These are phyloP conservation scores for Dalbergia cochinchinensis DNA, from an alignment of 306 rosid species.

Conservation along the genomic window DNA sequence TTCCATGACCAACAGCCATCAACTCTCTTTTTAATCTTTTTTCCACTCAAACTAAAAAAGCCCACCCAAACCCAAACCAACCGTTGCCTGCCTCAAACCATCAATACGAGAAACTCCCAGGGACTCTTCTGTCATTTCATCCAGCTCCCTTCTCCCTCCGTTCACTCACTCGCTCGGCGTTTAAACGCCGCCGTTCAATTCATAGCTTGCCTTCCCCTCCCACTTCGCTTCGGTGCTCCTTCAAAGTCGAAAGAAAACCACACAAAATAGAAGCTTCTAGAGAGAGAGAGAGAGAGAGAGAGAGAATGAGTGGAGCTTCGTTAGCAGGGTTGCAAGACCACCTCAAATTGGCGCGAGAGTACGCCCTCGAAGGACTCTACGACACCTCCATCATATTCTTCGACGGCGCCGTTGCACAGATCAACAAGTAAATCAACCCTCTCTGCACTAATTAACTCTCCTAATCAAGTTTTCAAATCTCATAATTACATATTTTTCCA, in stretches of 20 bases:
- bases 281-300: slow-evolving; percentile 27
- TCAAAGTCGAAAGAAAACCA: not conserved
- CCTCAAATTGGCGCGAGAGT: slow-evolving; percentile 90
- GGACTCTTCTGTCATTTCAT: slow-evolving; percentile 43
- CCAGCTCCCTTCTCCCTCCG: not conserved
- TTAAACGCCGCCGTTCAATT: slow-evolving; percentile 52
- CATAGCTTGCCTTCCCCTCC: not conserved
- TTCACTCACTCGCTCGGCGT: slow-evolving; percentile 9
- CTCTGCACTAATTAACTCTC: not conserved
- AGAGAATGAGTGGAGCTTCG: slow-evolving; percentile 69
- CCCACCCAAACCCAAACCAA: not conserved
- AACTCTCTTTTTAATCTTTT: not conserved
- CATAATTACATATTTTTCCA: not conserved
- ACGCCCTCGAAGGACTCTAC: slow-evolving; percentile 92
- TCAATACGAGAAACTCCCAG: not conserved
- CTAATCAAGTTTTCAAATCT: not conserved
- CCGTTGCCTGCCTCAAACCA: not conserved
- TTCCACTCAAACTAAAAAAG: not conserved
- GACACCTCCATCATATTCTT: slow-evolving; percentile 95
- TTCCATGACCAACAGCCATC: slow-evolving; percentile 31
- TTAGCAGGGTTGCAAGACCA: slow-evolving; percentile 88
- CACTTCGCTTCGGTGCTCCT: slow-evolving; percentile 26
- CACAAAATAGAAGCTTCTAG: not conserved
- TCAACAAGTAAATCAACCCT: slow-evolving; percentile 74
- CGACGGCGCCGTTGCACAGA: slow-evolving; percentile 97